Evolutionary conservation across 768 basidiomycete species (phyloP).

Genomic region (Macrolepiota fuliginosa): DNA sequence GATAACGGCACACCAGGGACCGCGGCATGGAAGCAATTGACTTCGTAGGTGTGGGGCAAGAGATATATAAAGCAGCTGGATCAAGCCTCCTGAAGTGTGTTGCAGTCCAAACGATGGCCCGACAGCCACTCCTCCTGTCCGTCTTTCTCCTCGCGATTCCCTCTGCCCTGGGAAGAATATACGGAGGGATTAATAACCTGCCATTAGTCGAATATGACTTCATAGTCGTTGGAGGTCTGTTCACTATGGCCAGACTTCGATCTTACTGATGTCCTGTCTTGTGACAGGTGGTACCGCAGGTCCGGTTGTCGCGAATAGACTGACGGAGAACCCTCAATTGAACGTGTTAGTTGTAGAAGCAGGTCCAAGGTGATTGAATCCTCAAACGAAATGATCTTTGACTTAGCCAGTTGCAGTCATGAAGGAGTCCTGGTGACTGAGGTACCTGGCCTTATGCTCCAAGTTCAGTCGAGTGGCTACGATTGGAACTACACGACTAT

Average conservation of each 20-base stretch:
- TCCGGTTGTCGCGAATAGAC: conserved; percentile 50
- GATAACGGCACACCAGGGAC: neutral
- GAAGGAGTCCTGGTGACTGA: conserved; percentile 9
- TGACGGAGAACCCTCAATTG: conserved; percentile 46
- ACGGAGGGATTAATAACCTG: neutral
- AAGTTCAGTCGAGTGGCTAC: conserved; percentile 13
- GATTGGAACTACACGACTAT: conserved; percentile 30
- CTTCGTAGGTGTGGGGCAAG: neutral
- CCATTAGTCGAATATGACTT: conserved; percentile 13
- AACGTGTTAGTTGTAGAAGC: conserved; percentile 53
- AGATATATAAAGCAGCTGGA: neutral
- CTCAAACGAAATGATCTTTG: neutral
- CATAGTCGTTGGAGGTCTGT: conserved; percentile 23
- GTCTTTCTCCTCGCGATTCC: neutral
- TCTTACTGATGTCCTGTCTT: neutral
- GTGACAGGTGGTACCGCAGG: conserved; percentile 48
- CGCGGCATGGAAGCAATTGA: neutral
- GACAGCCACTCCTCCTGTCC: neutral
- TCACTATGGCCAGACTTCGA: conserved; percentile 13
- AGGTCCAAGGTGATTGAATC: conserved; percentile 44
- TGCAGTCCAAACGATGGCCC: neutral
- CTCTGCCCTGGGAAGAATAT: neutral
- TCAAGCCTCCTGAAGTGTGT: neutral
- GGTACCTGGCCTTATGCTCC: conserved; percentile 12
- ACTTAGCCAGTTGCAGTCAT: neutral